phyloP scores from a whole-genome alignment of 2,329 filamentous ascomycete genomes.

The Ophiostoma montium region DNA sequence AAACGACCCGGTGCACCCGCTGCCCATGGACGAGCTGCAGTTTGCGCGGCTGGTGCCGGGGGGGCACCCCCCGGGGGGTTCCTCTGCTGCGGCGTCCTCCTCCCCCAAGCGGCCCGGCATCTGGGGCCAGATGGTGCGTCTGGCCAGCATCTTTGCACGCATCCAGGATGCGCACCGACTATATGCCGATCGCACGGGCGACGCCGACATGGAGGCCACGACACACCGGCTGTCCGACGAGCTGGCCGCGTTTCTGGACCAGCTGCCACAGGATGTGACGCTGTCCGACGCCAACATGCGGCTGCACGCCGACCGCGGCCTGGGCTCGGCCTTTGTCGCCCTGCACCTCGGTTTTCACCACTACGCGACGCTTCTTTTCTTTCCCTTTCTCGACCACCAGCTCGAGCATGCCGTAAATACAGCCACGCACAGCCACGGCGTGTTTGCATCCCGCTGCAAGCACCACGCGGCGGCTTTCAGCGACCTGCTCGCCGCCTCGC shows the following conservation, averaged over 20 bases:
- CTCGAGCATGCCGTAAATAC: no score
- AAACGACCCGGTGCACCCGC: neutral
- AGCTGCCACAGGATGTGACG: neutral
- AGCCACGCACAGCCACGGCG: no score
- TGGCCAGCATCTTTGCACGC: neutral
- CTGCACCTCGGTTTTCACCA: neutral
- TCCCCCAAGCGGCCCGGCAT: neutral
- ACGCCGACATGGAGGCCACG: neutral
- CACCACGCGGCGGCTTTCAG: neutral
- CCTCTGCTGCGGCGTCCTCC: no score
- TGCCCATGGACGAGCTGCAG: neutral
- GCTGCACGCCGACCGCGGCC: neutral
- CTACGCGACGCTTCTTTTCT: neutral
- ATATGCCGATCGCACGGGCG: neutral
- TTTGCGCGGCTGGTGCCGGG: neutral
- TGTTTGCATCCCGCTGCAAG: neutral
- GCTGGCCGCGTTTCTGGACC: neutral
- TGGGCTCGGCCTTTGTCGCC: neutral
- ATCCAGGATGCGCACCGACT: neutral
- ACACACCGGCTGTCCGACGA: neutral
- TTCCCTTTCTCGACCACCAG: neutral
- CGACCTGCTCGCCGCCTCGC: neutral
- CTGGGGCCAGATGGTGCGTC: neutral
- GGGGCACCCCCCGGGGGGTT: neutral
- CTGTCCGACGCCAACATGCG: neutral